Conservation (phyloP, 768 basidiomycete genomes). For the Dentipellis sp. region DNA sequence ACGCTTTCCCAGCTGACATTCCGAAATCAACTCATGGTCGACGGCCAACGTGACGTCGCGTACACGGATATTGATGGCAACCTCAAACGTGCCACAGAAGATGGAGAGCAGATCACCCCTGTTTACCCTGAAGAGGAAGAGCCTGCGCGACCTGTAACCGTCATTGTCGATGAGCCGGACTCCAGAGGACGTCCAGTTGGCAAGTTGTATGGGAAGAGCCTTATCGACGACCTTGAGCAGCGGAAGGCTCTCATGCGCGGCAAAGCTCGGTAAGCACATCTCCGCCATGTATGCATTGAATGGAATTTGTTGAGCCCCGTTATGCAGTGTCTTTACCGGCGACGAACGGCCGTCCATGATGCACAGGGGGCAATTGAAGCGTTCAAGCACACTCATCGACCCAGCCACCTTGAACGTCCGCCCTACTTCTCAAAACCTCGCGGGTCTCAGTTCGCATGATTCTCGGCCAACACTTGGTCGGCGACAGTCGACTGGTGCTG, state of each 20-base stretch:
- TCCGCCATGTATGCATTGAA: neutral
- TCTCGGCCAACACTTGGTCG: slow-evolving; percentile 33
- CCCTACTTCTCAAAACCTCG: slow-evolving; percentile 33
- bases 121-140: slow-evolving; percentile 28
- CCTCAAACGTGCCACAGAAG: slow-evolving; percentile 65
- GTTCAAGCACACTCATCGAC: slow-evolving; percentile 66
- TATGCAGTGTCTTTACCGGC: slow-evolving; percentile 70
- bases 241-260: slow-evolving; percentile 76
- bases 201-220: slow-evolving; percentile 76
- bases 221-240: slow-evolving; percentile 83
- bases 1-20: slow-evolving; percentile 80
- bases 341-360: slow-evolving; percentile 92
- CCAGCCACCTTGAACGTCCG: slow-evolving; percentile 45
- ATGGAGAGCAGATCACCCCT: slow-evolving; percentile 68
- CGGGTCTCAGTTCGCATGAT: slow-evolving; percentile 29
- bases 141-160: slow-evolving; percentile 19
- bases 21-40: slow-evolving; percentile 68
- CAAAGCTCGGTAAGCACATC: slow-evolving; percentile 61
- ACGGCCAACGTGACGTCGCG: slow-evolving; percentile 53
- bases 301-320: neutral
- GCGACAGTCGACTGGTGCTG: slow-evolving; percentile 42
- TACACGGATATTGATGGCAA: slow-evolving; percentile 50
- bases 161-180: slow-evolving; percentile 18
- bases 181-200: slow-evolving; percentile 49
- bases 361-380: slow-evolving; percentile 50